Evolutionary conservation across 176 grass and related monocot species (phyloP), one percentile per base, ranked within the genome.

Genomic region (Areca catechu): DNA sequence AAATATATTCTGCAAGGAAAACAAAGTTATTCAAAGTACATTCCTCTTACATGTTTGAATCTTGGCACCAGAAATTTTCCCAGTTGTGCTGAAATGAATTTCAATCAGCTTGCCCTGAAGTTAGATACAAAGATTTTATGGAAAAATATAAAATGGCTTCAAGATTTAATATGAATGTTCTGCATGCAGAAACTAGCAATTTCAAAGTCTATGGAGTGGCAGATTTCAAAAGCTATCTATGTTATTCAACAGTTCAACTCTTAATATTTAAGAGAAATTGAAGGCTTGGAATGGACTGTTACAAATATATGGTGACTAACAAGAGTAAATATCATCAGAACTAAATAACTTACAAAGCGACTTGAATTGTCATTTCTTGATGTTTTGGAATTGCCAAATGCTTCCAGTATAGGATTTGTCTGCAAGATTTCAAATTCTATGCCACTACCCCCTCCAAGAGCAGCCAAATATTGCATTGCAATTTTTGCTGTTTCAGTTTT

Each of bases 401-500:
- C 93, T 77, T 98, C 93, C 5, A 98, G 84, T 80, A 98, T 92
- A 59, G 87, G 87, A 76, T 89, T 98, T 6, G 93, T 98, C 59
- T 98, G 93, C 66, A 98, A 67, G 61, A 98, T 98, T 71, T 98
- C 93, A 80, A 92, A 98, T 73, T 98, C 93, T 62, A 98, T 92
- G 19, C 93, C 93, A 60, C 84, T 85, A 62, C 93, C 93, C 53
- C 93, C 93, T 60, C 93, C 93, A 63, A 98, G 81, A 59, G 87
- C 64, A 80, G 93, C 93, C 70, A 98, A 87, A 78, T 98, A 98
- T 67, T 92, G 93, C 93, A 98, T 98, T 54, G 93, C 81, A 34
- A 92, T 98, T 72, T 98, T 98, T 68, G 93, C 93, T 1, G 93
- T 98, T 88, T 92, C 88, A 71, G 93, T 98, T 78, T 98, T 98